Evolutionary conservation across 306 rosid genomes (phyloP), one percentile per base, ranked within the genome.

Genomic region (Vigna unguiculata): DNA sequence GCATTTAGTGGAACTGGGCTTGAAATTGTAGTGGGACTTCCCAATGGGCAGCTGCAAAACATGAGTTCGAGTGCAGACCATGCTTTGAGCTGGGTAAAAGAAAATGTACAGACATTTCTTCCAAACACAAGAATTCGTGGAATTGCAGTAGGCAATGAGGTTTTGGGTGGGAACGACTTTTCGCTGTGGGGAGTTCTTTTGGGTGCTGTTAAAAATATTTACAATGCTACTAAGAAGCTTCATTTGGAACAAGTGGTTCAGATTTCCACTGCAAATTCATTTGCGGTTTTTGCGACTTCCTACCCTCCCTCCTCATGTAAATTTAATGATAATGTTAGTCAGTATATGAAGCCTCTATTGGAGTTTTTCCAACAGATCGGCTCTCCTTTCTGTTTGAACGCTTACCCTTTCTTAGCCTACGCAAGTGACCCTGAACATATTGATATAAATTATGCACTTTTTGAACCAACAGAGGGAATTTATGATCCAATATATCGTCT

Each of bases 381-480:
- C 4, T 92, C 98, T 25, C 99, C 99, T 69, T 95, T 95, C 86
- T 95, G 99, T 81, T 84, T 95, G 78, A 95, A 92, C 71, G 97
- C 98, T 28, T 95, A 92, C 76, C 99, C 99, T 1, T 95, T 81
- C 78, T 80, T 95, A 58, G 97, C 83, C 68, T 92, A 95, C 46
- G 70, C 49, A 38, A 41, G 70, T 75, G 89, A 92, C 71, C 96
- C 96, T 0, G 93, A 83, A 71, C 77, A 87, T 36, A 95, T 92
- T 57, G 98, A 92, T 80, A 82, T 95, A 73, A 95, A 95, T 63
- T 95, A 95, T 76, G 98, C 98, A 21, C 99, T 95, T 76, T 95
- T 95, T 79, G 75, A 91, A 83, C 79, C 91, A 57, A 86, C 88
- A 5, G 53, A 86, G 55, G 98, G 97, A 62, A 91, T 91, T 69